phyloP scores from a whole-genome alignment of 352 stramenopile species.

The Pythium aquatile region DNA sequence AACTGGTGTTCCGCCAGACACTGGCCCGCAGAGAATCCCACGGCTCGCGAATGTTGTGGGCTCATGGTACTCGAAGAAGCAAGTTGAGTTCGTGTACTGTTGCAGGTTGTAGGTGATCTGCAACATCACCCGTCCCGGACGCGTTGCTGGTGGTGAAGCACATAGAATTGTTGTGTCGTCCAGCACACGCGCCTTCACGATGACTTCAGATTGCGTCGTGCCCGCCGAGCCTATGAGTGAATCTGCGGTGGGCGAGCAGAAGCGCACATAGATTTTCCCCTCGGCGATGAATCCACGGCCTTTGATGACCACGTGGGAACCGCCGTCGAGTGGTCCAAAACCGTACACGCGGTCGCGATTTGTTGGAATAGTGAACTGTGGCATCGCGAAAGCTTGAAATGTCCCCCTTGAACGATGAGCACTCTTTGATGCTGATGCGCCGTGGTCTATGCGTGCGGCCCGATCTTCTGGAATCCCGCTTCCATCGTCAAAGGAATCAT shows the following conservation, averaged over 20 bases:
- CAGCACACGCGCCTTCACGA: slow-evolving; percentile 51
- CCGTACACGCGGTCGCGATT: slow-evolving; percentile 44
- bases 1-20: slow-evolving; percentile 55
- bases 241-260: slow-evolving; percentile 41
- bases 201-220: slow-evolving; percentile 30
- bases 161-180: slow-evolving; percentile 56
- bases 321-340: slow-evolving; percentile 47
- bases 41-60: slow-evolving; percentile 39
- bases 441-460: neutral
- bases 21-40: slow-evolving; percentile 51
- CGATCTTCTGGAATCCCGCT: slow-evolving; percentile 2
- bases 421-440: neutral
- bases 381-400: slow-evolving; percentile 59
- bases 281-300: slow-evolving; percentile 55
- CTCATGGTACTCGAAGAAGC: slow-evolving; percentile 70
- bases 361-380: slow-evolving; percentile 46
- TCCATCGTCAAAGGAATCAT: neutral
- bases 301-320: slow-evolving; percentile 53
- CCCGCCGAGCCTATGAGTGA: slow-evolving; percentile 30
- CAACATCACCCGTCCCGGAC: slow-evolving; percentile 39
- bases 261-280: slow-evolving; percentile 64
- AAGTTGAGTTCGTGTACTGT: slow-evolving; percentile 63
- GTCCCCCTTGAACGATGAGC: slow-evolving; percentile 19
- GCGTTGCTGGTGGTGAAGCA: slow-evolving; percentile 33
- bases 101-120: slow-evolving; percentile 74